Base-by-base conservation (phyloP, 78 protist genomes). In the Protostelium mycophagum region DNA sequence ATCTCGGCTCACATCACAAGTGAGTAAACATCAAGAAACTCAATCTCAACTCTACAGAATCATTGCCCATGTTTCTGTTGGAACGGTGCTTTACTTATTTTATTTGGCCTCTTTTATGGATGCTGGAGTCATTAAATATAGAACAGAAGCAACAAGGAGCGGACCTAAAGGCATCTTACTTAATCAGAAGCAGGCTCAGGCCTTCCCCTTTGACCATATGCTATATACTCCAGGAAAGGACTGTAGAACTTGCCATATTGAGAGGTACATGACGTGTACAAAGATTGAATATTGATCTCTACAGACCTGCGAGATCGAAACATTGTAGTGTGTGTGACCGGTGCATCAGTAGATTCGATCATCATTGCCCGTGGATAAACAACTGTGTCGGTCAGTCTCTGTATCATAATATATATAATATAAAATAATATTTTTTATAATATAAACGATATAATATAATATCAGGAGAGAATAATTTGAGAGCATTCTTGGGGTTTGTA, bases 361-460 rank as follows among this genome's bases (percentile, higher is more conserved):
- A 94, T 85, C 96, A 94, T 37, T 94, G 96, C 88, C 89, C 91
- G 38, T 94, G 95, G 95, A 88, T 93, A 37, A 93, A 93, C 84
- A 93, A 93, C 85, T 93, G 95, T 84, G 93, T 93, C 84, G 95
- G 95, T 39, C 63, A 90, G 5, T 39, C 51, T 37, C 89, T 89
- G 73, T 91, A 88, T 63, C 87, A 93, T 34, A 5, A 5, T 51
- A 5, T 51, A 5, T 51, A 16, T 25, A 5, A 5, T 16, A 25
- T 16, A n/a, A n/a, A n/a, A n/a, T n/a, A n/a, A n/a, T n/a, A n/a
- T n/a, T n/a, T n/a, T n/a, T n/a, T n/a, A n/a, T n/a, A n/a, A n/a
- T n/a, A n/a, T n/a, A n/a, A n/a, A n/a, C n/a, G n/a, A n/a, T n/a
- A n/a, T n/a, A n/a, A n/a, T n/a, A n/a, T n/a, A n/a, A n/a, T n/a